Conservation (phyloP, 129 eudicot genomes). For the Tagetes patula region DNA sequence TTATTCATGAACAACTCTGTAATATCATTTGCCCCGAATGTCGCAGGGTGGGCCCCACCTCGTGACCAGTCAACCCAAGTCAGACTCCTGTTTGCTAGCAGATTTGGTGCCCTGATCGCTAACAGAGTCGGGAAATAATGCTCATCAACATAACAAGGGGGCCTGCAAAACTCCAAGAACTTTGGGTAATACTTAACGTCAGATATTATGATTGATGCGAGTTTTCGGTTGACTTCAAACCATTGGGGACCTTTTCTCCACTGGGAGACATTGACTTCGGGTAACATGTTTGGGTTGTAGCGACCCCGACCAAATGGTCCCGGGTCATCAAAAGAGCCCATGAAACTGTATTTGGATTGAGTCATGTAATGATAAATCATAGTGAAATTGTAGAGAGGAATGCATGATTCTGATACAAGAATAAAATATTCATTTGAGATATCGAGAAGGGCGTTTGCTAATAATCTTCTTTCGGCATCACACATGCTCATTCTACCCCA, state of each 20-base stretch:
- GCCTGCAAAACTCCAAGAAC: slow-evolving; percentile 65
- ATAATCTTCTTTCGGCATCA: slow-evolving; percentile 91
- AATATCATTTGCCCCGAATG: slow-evolving; percentile 53
- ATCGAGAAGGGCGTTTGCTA: slow-evolving; percentile 88
- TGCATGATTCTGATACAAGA: slow-evolving; percentile 89
- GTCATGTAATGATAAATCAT: slow-evolving; percentile 56
- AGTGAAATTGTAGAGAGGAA: slow-evolving; percentile 81
- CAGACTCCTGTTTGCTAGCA: slow-evolving; percentile 56
- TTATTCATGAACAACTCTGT: slow-evolving; percentile 59
- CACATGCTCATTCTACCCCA: slow-evolving; percentile 98
- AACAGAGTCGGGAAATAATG: slow-evolving; percentile 68
- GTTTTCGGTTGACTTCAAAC: slow-evolving; percentile 86
- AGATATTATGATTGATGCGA: slow-evolving; percentile 56
- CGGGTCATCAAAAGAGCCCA: slow-evolving; percentile 86
- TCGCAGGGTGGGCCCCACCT: slow-evolving; percentile 72
- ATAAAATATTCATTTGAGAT: slow-evolving; percentile 76
- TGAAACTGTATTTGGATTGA: slow-evolving; percentile 71
- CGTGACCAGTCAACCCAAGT: slow-evolving; percentile 81
- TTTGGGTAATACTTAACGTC: slow-evolving; percentile 71
- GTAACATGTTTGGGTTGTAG: slow-evolving; percentile 61
- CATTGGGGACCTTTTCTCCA: slow-evolving; percentile 98
- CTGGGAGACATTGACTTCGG: slow-evolving; percentile 74
- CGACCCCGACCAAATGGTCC: slow-evolving; percentile 93
- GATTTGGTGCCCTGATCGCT: slow-evolving; percentile 42
- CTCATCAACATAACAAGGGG: slow-evolving; percentile 67